Percentiles rank a stretch among this genome's conserved stretches.
phyloP scores from a whole-genome alignment of 306 rosid species.

The Casuarina equisetifolia region DNA sequence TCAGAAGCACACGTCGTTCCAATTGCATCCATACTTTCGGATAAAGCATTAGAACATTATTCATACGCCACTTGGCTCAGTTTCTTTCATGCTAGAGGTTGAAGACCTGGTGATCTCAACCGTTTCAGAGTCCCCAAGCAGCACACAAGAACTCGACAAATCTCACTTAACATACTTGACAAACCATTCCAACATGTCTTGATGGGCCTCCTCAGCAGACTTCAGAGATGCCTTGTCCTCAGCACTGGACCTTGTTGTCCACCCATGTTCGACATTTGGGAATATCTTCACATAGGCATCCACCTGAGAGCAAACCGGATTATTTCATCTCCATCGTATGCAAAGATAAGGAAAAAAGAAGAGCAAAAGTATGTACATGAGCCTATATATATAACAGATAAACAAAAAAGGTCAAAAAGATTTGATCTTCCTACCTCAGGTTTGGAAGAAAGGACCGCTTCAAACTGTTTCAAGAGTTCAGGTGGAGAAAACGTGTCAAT shows the following conservation, averaged over 20 bases:
- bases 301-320: background rate
- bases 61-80: no score
- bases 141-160: no score
- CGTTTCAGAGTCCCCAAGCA: background rate
- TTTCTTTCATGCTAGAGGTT: no score
- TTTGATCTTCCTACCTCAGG: slow-evolving; percentile 33
- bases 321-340: background rate
- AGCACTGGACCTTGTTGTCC: slow-evolving; percentile 28
- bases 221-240: slow-evolving; percentile 28
- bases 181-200: slow-evolving; percentile 32
- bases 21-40: background rate
- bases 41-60: background rate
- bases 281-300: slow-evolving; percentile 33
- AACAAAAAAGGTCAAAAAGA: background rate
- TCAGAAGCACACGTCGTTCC: background rate
- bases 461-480: slow-evolving; percentile 42
- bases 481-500: slow-evolving; percentile 36
- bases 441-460: slow-evolving; percentile 30
- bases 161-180: slow-evolving; percentile 27
- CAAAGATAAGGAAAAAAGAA: background rate
- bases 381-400: no score
- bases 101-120: no score
- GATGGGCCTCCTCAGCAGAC: slow-evolving; percentile 33
- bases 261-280: slow-evolving; percentile 34
- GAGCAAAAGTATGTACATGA: no score